A percentile compares a stretch with the other conserved stretches of the same genome.
phyloP scores from a whole-genome alignment of 176 grass and related monocot genomes.

The Chloris gayana region DNA sequence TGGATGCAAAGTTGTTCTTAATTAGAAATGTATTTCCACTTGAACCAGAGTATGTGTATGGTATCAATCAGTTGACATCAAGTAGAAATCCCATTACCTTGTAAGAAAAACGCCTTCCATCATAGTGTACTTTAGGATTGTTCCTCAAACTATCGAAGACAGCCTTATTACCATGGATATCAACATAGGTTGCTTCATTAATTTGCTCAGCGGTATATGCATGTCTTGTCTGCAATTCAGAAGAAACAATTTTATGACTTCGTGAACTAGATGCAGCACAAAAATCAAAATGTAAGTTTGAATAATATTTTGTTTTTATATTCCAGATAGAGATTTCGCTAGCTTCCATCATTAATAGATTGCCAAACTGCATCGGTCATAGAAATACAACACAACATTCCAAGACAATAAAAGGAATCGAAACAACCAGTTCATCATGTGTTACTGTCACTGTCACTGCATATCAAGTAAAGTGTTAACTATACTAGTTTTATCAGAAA shows the following conservation, averaged over 20 bases:
- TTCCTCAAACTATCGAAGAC: conserved; percentile 85
- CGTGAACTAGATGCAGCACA: neutral
- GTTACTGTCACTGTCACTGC: neutral
- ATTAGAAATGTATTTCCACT: neutral
- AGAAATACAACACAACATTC: neutral
- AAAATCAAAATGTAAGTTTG: neutral
- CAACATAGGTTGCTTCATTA: conserved; percentile 88
- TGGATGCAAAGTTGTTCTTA: neutral
- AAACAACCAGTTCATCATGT: neutral
- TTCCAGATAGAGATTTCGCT: neutral
- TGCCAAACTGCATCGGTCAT: neutral
- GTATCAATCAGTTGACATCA: neutral
- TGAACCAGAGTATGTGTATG: neutral
- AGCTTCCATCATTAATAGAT: conserved; percentile 5
- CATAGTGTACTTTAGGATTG: conserved; percentile 81
- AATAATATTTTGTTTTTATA: neutral
- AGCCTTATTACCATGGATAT: conserved; percentile 72
- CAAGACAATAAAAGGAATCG: neutral
- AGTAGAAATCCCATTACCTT: conserved; percentile 64
- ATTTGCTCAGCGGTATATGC: conserved; percentile 82
- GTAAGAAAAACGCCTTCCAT: conserved; percentile 82
- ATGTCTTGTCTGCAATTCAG: conserved; percentile 68
- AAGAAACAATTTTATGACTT: conserved; percentile 9
- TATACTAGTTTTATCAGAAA: neutral
- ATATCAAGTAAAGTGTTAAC: neutral